Evolutionary conservation across 768 basidiomycete genomes (phyloP), one percentile per base, ranked within the genome.

Genomic region (Amylocystis lapponica): DNA sequence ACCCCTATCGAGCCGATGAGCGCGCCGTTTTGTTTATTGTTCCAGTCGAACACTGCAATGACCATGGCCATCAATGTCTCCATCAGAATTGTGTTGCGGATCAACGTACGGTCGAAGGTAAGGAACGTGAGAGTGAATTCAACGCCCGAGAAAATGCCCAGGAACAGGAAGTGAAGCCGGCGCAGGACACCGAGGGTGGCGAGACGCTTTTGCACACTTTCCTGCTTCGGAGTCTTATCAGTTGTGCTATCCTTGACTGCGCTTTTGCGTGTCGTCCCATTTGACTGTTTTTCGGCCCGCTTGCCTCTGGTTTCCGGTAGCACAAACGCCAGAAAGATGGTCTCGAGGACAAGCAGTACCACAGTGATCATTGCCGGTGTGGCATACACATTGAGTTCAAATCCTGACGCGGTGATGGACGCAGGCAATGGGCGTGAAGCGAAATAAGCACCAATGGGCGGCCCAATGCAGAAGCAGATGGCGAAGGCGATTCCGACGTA

Each of bases 91-190:
- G 30, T 17, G 25, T 16, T 13, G 27, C 37, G 22, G 39, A 14
- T 50, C 20, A 36, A 72, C 83, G 62, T 66, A 86, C 90, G 64
- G 60, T 91, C 88, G 55, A 90, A 93, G 2, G 87, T 96, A 36
- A 97, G 69, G 72, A 98, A 98, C 0, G 92, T 95, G 17, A 99
- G 71, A 0, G 95, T 99, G 64, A 97, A 97, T 60, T 99, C 95
- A 38, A 96, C 79, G 11, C 94, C 95, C 2, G 94, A 94, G 64
- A 99, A 98, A 38, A 95, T 60, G 40, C 83, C 77, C 47, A 98
- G 68, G 70, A 97, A 99, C 35, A 82, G 62, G 60, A 92, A 85
- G 60, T 98, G 94, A 13, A 88, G 61, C 33, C 67, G 64, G 29
- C 83, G 80, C 33, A 94, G 68, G 8, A 68, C 59, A 51, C 67